Evolutionary conservation across 2,329 filamentous ascomycete species (phyloP).

Genomic region (Sporothrix brunneoviolacea): DNA sequence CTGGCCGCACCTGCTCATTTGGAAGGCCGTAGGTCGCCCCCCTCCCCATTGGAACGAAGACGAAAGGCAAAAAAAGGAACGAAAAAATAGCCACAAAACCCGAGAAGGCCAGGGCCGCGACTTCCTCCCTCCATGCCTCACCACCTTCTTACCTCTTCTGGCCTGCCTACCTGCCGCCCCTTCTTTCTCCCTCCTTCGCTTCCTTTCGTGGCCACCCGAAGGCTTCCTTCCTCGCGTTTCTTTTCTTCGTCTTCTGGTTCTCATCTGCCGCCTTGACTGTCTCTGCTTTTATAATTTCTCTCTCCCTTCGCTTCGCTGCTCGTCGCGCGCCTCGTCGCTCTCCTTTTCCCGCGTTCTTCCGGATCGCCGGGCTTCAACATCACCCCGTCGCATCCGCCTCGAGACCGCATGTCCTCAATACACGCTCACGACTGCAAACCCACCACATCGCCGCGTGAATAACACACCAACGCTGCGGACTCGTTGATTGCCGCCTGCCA

Average conservation of each 20-base stretch:
- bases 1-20: not conserved
- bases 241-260: not conserved
- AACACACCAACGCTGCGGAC: not conserved
- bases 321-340: not conserved
- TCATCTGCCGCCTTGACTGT: not conserved
- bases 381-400: slow-evolving; percentile 4
- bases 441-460: slow-evolving; percentile 2
- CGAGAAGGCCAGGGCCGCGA: slow-evolving; percentile 5
- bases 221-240: not conserved
- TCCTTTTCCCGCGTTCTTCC: slow-evolving; percentile 20
- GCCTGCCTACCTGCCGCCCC: not conserved
- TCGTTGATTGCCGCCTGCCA: slow-evolving; percentile 3
- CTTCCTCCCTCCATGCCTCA: slow-evolving; percentile 6
- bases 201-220: no score
- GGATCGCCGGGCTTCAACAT: slow-evolving; percentile 7
- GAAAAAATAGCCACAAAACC: slow-evolving; percentile 3
- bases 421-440: not conserved
- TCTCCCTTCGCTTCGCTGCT: not conserved
- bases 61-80: slow-evolving; percentile 1
- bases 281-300: not conserved
- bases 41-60: slow-evolving; percentile 3
- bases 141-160: slow-evolving; percentile 5
- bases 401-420: slow-evolving; percentile 11
- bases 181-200: not conserved
- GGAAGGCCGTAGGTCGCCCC: not conserved